Evolutionary conservation across 768 basidiomycete species (phyloP), one percentile per base, ranked within the genome.

Genomic region (Trametes coccinea): DNA sequence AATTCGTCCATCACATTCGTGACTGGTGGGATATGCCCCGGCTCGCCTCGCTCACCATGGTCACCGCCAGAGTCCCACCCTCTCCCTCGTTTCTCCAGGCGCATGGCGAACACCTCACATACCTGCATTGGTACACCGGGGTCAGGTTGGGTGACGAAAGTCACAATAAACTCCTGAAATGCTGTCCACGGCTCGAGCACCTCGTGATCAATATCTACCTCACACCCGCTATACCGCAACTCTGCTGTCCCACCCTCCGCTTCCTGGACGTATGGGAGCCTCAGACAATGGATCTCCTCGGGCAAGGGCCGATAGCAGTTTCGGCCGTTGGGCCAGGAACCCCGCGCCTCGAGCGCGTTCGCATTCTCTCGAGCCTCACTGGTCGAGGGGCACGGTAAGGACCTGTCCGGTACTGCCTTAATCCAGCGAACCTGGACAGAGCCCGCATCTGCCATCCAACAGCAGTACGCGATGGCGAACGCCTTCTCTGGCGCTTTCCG

Each of bases 391-490:
- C 22, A 22, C 22, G 22, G 22, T 22, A 22, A 1, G 22, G 22
- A 22, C 22, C 22, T 22, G 0, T 22, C 22, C 22, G 22, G 22
- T 22, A 17, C 40, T 34, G 52, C 34, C 37, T n/a, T 41, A 34
- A 22, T 17, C 29, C 39, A 16, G 9, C 45, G 13, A 47, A 33
- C 41, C 14, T 50, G 14, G 60, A 50, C 31, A 50, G 60, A 53
- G 53, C 60, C 31, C 60, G 48, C 17, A 39, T 56, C 40, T 61
- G 48, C 60, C 41, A 44, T 27, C 60, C 60, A 39, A 2, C n/a
- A n/a, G 60, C 29, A 16, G 60, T 61, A 27, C 6, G 27, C 41
- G 53, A 29, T 2, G 41, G 14, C 31, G 49, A 9, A 27, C 49
- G 39, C 33, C 43, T n/a, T 29, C 7, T 44, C 13, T 51, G 49